A percentile compares a stretch with the other conserved stretches of the same genome.
phyloP scores from a whole-genome alignment of 1,284 basidiomycete genomes.

The Sporisorium sorghi region DNA sequence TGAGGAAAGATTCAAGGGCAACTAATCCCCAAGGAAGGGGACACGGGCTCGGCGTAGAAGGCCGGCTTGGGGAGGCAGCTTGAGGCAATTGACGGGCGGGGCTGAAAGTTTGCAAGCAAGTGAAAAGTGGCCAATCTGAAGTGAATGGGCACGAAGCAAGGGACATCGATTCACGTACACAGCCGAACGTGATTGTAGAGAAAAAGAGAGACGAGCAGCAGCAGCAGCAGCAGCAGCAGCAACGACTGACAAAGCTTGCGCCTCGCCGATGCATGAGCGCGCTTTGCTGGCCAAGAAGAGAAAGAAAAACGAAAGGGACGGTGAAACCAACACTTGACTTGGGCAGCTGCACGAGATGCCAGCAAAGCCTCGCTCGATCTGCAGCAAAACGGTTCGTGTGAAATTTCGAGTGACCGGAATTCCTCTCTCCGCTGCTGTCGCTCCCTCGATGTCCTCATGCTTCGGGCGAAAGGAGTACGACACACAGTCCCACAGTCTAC shows the following conservation, averaged over 20 bases:
- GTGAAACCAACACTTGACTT: constrained; percentile 7
- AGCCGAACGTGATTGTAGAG: constrained; percentile 13
- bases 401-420: not conserved
- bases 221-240: constrained; percentile 4
- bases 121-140: not conserved
- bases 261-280: not conserved
- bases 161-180: not conserved
- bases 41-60: not conserved
- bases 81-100: constrained; percentile 2
- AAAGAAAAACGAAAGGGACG: not conserved
- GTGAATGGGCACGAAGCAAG: not conserved
- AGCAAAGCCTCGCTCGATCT: not conserved
- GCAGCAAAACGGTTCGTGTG: not conserved
- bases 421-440: not conserved
- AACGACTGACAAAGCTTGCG: not conserved
- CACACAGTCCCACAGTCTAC: no score
- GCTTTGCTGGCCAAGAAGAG: constrained; percentile 1
- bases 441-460: not conserved
- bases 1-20: no score
- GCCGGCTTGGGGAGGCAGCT: not conserved
- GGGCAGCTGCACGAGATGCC: not conserved
- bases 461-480: no score
- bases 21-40: no score
- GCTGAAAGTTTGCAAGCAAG: not conserved
- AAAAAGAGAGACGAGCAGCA: not conserved